Base-by-base conservation (phyloP, 1,139 yeast genomes). In the Pichia terricola region DNA sequence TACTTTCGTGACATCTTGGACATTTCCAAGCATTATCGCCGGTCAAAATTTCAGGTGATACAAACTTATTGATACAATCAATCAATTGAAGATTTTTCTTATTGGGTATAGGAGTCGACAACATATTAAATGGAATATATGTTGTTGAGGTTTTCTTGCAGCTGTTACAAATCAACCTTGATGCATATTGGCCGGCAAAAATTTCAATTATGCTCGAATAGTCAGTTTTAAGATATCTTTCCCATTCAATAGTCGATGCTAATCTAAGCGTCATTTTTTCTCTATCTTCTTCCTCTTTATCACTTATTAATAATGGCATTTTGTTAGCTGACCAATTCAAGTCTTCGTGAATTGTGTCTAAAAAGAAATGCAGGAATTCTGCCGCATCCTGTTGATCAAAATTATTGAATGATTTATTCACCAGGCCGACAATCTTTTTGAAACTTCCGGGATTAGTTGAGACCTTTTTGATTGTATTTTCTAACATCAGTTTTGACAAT, bases 231-330 rank as follows among this genome's bases (percentile, higher is more conserved):
- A 87, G 68, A 59, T 87, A 88, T 48, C 95, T 70, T 58, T 87
- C 96, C 98, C 98, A 91, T 62, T 91, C 97, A 42, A 88, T 81
- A 0, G 95, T 79, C 0, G 96, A 82, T 0, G 96, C 97, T 36
- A 85, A 70, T 49, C 96, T 72, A 5, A 88, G 73, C 1, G 95
- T 86, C 57, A 87, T 64, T 28, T 67, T 64, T 58, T 91, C 97
- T 42, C 96, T 69, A 25, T 75, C 68, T 40, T 70, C 70, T 57
- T 89, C 96, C 51, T 89, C 95, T 45, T 77, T 80, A 9, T 77
- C 78, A 0, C 91, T 81, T 36, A 88, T 68, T 42, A 71, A 77
- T 55, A 71, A 59, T 28, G 77, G 69, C 3, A 74, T 58, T 36
- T 58, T 58, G 37, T 60, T 59, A 9, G 64, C 64, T 39, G 61